Conservation (phyloP, 768 basidiomycete genomes). For the Boletellus ananiceps region DNA sequence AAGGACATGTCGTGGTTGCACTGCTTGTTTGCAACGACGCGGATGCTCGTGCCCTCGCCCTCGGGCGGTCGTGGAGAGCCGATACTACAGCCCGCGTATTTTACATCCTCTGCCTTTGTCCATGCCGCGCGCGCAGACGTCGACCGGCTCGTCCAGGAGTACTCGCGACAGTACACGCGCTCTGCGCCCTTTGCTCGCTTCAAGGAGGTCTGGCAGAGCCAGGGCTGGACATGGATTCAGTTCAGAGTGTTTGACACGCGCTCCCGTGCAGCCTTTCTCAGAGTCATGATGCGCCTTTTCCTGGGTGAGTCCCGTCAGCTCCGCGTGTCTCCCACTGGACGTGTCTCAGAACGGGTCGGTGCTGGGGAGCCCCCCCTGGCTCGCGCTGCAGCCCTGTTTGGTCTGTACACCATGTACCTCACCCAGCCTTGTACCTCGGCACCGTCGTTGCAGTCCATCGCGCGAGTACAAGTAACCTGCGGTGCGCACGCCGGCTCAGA, state of each 20-base stretch:
- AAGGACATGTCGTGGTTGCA: constrained; percentile 25
- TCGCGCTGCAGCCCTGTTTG: constrained; percentile 62
- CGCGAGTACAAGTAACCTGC: constrained; percentile 56
- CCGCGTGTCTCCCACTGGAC: not conserved
- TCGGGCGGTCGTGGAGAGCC: constrained; percentile 57
- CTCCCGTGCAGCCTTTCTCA: constrained; percentile 59
- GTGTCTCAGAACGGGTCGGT: constrained; percentile 47
- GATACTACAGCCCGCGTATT: constrained; percentile 68
- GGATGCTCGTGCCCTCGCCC: constrained; percentile 48
- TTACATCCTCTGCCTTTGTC: constrained; percentile 73
- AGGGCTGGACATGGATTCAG: constrained; percentile 75
- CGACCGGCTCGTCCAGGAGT: constrained; percentile 46
- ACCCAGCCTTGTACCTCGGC: constrained; percentile 59
- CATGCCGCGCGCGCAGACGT: constrained; percentile 63
- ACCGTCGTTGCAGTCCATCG: constrained; percentile 46
- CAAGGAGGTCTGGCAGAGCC: constrained; percentile 61
- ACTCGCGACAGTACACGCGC: constrained; percentile 44
- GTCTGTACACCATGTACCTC: constrained; percentile 61
- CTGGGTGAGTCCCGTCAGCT: constrained; percentile 44
- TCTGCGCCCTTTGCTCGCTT: constrained; percentile 61
- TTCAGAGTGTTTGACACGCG: constrained; percentile 68
- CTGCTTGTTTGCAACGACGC: constrained; percentile 23
- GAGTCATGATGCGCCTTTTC: constrained; percentile 57
- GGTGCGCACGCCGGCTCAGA: constrained; percentile 35
- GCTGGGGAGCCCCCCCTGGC: constrained; percentile 48